Evolutionary conservation across 306 rosid genomes (phyloP).

Genomic region (Vigna mungo): DNA sequence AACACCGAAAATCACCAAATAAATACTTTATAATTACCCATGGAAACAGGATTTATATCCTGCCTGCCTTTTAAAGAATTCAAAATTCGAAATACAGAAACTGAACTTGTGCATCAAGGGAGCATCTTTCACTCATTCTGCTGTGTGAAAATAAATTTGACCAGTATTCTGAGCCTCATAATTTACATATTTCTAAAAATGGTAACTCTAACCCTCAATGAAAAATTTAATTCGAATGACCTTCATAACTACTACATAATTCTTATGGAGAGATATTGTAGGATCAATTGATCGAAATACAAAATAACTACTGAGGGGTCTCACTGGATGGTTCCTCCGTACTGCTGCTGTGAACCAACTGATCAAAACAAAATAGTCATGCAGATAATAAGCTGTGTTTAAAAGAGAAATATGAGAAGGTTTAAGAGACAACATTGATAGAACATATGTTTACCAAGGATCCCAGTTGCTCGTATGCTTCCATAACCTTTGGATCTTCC

Average conservation of each 20-base stretch:
- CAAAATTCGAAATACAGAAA: constrained; percentile 17
- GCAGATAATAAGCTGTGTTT: constrained; percentile 23
- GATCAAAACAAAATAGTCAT: constrained; percentile 39
- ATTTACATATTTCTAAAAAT: constrained; percentile 34
- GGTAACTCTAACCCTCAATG: constrained; percentile 28
- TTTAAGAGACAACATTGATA: constrained; percentile 1
- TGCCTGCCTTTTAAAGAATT: not conserved
- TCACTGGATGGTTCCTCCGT: constrained; percentile 61
- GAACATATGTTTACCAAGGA: constrained; percentile 70
- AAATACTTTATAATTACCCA: not conserved
- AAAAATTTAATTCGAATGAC: constrained; percentile 18
- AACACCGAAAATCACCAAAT: not conserved
- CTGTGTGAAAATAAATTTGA: constrained; percentile 2
- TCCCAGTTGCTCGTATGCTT: constrained; percentile 89
- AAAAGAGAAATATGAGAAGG: not conserved
- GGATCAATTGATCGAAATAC: not conserved
- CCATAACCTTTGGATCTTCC: constrained; percentile 90
- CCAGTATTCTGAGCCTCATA: constrained; percentile 22
- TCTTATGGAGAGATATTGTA: constrained; percentile 6
- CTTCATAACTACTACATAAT: constrained; percentile 18
- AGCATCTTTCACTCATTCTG: constrained; percentile 25
- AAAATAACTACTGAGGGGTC: constrained; percentile 43
- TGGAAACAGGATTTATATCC: not conserved
- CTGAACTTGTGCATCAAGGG: constrained; percentile 10
- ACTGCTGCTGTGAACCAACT: constrained; percentile 71